phyloP scores from a whole-genome alignment of 2,329 filamentous ascomycete genomes.

The Ophiostoma ips region DNA sequence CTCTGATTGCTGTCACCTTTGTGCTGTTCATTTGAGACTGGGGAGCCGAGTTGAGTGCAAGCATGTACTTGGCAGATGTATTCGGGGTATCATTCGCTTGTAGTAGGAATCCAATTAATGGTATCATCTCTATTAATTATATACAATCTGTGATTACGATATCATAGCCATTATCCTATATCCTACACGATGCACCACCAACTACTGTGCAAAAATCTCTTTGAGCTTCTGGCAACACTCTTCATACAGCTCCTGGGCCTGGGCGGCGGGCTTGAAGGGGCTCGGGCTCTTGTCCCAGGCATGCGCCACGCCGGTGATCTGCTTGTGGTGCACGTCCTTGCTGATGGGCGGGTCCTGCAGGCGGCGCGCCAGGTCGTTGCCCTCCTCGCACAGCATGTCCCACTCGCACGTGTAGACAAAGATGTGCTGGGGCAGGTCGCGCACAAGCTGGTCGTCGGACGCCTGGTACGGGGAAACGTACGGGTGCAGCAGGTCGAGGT shows the following conservation, averaged over 20 bases:
- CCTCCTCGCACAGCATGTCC: constrained; percentile 21
- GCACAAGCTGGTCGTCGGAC: constrained; percentile 32
- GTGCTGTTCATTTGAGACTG: neutral
- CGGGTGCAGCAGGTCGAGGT: constrained; percentile 34
- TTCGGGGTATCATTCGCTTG: no score
- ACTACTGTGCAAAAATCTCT: neutral
- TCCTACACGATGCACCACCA: no score
- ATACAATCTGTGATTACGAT: no score
- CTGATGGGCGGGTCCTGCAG: constrained; percentile 31
- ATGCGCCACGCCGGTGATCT: constrained; percentile 45
- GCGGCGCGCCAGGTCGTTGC: constrained; percentile 10
- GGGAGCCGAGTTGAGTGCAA: no score
- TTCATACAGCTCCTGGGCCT: constrained; percentile 38
- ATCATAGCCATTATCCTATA: no score
- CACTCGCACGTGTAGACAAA: constrained; percentile 46
- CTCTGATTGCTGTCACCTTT: neutral
- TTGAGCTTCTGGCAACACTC: constrained; percentile 29
- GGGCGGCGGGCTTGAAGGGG: constrained; percentile 36
- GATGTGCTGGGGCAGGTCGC: constrained; percentile 35
- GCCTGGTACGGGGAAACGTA: constrained; percentile 46
- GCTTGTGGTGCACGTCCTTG: constrained; percentile 44
- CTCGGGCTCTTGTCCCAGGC: constrained; percentile 56
- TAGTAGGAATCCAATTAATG: no score
- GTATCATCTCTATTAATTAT: no score
- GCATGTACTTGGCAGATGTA: no score